These are phyloP conservation scores for Cordyceps cicadae DNA, from an alignment of 2,329 filamentous ascomycete species.

Conservation along the genomic window DNA sequence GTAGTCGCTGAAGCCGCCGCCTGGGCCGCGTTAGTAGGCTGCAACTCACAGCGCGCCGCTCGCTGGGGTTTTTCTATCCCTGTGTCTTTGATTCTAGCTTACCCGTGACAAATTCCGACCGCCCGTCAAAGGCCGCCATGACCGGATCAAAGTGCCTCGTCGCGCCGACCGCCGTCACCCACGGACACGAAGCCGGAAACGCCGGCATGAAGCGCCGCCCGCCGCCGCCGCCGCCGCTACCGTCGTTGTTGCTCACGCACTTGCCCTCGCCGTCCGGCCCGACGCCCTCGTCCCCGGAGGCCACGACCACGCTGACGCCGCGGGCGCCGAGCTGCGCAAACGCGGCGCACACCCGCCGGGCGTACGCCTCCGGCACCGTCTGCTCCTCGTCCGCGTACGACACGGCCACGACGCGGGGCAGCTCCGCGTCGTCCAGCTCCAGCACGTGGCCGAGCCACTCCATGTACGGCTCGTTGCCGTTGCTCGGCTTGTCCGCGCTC, in stretches of 20 bases:
- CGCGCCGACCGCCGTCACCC: slow-evolving; percentile 49
- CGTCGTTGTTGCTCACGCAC: slow-evolving; percentile 4
- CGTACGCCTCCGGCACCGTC: slow-evolving; percentile 50
- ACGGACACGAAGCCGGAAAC: slow-evolving; percentile 36
- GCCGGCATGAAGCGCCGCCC: slow-evolving; percentile 30
- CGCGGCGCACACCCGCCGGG: slow-evolving; percentile 48
- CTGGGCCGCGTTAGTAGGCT: no score
- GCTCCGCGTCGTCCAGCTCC: slow-evolving; percentile 34
- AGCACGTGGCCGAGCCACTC: slow-evolving; percentile 55
- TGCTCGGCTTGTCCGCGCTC: slow-evolving; percentile 21
- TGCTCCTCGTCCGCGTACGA: slow-evolving; percentile 63
- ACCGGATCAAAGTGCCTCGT: slow-evolving; percentile 38
- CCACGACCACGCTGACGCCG: slow-evolving; percentile 54
- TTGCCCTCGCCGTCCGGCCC: slow-evolving; percentile 1
- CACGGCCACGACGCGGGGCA: slow-evolving; percentile 54
- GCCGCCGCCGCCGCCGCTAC: slow-evolving; percentile 5
- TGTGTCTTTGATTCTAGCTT: no score
- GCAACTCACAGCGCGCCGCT: no score
- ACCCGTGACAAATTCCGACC: slow-evolving; percentile 23
- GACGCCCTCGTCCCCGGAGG: slow-evolving; percentile 42
- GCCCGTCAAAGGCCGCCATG: slow-evolving; percentile 41
- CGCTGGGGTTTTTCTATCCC: no score
- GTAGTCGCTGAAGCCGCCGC: slow-evolving; percentile 17
- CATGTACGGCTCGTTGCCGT: slow-evolving; percentile 60
- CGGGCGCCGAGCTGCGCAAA: slow-evolving; percentile 56